These are phyloP conservation scores for Inonotus obliquus DNA, from an alignment of 1,284 basidiomycete genomes.

Conservation along the genomic window DNA sequence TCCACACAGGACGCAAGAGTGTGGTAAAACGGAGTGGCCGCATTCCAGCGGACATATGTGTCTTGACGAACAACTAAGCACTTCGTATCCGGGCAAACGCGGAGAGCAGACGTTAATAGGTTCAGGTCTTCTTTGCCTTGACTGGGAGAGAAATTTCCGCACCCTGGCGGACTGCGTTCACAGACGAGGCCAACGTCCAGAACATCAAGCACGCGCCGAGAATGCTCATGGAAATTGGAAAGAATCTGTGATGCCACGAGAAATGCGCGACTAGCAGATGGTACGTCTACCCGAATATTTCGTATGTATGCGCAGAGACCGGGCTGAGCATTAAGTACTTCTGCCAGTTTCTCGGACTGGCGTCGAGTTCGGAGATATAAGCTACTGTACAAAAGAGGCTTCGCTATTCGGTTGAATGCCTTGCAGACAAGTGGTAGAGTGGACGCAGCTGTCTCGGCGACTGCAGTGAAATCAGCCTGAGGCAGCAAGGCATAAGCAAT, in stretches of 20 bases:
- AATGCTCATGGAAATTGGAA: neutral
- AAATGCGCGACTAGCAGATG: constrained; percentile 29
- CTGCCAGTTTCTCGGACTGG: constrained; percentile 37
- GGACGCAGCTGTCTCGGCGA: constrained; percentile 24
- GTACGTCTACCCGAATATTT: constrained; percentile 33
- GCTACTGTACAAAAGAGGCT: constrained; percentile 47
- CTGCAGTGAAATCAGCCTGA: constrained; percentile 22
- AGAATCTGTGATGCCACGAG: constrained; percentile 26
- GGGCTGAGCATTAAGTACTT: constrained; percentile 34
- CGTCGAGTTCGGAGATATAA: constrained; percentile 35
- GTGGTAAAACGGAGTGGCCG: neutral
- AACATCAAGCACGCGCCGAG: constrained; percentile 24
- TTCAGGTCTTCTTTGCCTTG: constrained; percentile 23
- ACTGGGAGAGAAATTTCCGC: constrained; percentile 19
- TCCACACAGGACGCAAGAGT: constrained; percentile 5
- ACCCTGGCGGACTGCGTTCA: constrained; percentile 23
- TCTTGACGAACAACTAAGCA: constrained; percentile 10
- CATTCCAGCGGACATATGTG: constrained; percentile 5
- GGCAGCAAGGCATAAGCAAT: constrained; percentile 35
- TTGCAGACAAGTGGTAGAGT: constrained; percentile 45
- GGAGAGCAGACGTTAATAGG: constrained; percentile 39
- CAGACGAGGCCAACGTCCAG: constrained; percentile 44
- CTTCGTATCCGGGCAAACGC: constrained; percentile 13
- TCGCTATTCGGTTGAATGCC: constrained; percentile 46
- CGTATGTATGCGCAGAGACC: constrained; percentile 36